Evolutionary conservation across 2,329 filamentous ascomycete genomes (phyloP).

Genomic region (Stylonectria norvegica): DNA sequence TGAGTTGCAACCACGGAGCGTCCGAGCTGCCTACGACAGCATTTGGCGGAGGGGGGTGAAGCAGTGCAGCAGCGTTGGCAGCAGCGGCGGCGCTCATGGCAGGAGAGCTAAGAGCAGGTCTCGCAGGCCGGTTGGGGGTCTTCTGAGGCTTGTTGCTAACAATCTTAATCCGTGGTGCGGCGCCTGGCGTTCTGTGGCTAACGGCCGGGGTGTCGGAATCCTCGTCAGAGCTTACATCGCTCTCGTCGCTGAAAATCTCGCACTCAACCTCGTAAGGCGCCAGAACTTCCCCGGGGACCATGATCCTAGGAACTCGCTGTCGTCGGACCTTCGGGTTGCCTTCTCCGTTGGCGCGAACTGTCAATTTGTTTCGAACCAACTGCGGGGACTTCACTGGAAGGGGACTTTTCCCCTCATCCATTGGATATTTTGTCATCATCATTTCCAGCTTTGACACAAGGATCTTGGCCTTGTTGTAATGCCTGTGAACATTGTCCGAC

Average conservation of each 20-base stretch:
- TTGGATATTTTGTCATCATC: constrained; percentile 59
- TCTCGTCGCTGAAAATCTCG: constrained; percentile 53
- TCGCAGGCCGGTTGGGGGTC: constrained; percentile 39
- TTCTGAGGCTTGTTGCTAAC: constrained; percentile 43
- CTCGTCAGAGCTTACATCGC: constrained; percentile 51
- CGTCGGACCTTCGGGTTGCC: constrained; percentile 46
- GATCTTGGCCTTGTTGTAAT: constrained; percentile 57
- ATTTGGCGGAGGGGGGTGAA: constrained; percentile 58
- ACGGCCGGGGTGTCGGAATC: constrained; percentile 42
- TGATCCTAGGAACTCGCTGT: constrained; percentile 54
- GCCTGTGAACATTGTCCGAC: constrained; percentile 59
- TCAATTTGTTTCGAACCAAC: constrained; percentile 49
- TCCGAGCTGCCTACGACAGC: constrained; percentile 56
- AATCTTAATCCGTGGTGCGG: constrained; percentile 48
- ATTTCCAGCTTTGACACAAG: constrained; percentile 57
- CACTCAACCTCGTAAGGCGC: constrained; percentile 64
- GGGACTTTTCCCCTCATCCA: constrained; percentile 51
- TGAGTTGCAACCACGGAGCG: constrained; percentile 64
- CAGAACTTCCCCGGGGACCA: constrained; percentile 63
- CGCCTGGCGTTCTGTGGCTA: constrained; percentile 34
- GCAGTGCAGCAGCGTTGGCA: constrained; percentile 39
- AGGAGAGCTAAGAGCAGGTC: constrained; percentile 34
- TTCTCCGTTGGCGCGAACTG: constrained; percentile 41
- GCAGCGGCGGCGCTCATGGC: constrained; percentile 37
- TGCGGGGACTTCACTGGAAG: constrained; percentile 53